Percentiles rank a stretch among this genome's conserved stretches.
phyloP scores from a whole-genome alignment of 1,284 basidiomycete species.

The Microbotryum lychnidis-dioicae region DNA sequence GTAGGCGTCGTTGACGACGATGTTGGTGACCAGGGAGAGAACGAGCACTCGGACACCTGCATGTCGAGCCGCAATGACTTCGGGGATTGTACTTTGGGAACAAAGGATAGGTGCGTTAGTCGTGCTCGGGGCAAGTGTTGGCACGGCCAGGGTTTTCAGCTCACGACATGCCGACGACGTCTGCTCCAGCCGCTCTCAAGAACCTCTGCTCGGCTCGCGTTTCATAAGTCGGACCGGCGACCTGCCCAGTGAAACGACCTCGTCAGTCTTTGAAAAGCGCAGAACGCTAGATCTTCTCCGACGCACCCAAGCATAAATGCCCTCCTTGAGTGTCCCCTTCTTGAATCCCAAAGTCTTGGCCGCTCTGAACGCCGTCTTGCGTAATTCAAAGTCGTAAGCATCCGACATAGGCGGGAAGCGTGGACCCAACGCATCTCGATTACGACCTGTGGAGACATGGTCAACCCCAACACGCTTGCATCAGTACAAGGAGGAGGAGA shows the following conservation, averaged over 20 bases:
- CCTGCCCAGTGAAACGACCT: neutral
- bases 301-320: constrained; percentile 32
- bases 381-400: constrained; percentile 34
- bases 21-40: constrained; percentile 36
- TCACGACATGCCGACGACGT: constrained; percentile 33
- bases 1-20: constrained; percentile 33
- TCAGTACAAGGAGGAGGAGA: too few species aligned
- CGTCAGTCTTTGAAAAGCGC: neutral
- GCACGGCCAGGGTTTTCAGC: too few species aligned
- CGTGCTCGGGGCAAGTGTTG: too few species aligned
- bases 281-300: neutral
- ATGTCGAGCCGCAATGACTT: constrained; percentile 33
- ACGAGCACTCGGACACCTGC: constrained; percentile 32
- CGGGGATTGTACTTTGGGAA: constrained; percentile 29
- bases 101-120: neutral
- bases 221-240: constrained; percentile 34
- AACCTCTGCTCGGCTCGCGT: constrained; percentile 34
- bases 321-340: constrained; percentile 25
- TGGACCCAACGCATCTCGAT: constrained; percentile 32
- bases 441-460: neutral
- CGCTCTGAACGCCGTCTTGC: constrained; percentile 24
- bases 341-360: constrained; percentile 20
- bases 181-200: constrained; percentile 29
- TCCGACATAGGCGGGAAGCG: constrained; percentile 36
- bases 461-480: too few species aligned